These are phyloP conservation scores for Salix udensis DNA, from an alignment of 345 rosid species.

Conservation along the genomic window DNA sequence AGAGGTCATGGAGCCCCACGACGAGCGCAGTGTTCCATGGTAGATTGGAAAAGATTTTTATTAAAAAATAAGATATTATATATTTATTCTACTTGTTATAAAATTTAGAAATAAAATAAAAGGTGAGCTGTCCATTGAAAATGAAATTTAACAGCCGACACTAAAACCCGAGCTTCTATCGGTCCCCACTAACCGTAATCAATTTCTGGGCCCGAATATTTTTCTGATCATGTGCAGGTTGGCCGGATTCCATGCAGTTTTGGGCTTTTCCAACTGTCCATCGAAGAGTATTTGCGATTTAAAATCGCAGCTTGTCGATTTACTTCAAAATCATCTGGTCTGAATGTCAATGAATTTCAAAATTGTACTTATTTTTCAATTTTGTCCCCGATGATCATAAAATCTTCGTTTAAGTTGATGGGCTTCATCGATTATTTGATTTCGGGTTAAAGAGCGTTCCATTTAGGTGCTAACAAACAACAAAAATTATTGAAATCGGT, in stretches of 20 bases:
- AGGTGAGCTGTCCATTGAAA: neutral
- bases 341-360: too few relatives aligned
- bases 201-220: slow-evolving; percentile 7
- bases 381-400: too few relatives aligned
- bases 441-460: too few relatives aligned
- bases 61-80: neutral
- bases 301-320: neutral
- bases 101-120: neutral
- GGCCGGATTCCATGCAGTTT: neutral
- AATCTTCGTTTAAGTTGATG: too few relatives aligned
- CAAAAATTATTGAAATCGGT: too few relatives aligned
- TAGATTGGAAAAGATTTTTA: neutral
- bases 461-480: too few relatives aligned
- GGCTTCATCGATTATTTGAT: too few relatives aligned
- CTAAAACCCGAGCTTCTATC: neutral
- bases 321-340: neutral
- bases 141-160: slow-evolving; percentile 9
- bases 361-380: too few relatives aligned
- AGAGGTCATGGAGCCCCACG: slow-evolving; percentile 13
- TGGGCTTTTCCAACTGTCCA: neutral
- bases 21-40: neutral
- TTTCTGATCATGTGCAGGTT: neutral
- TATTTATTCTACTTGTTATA: neutral
- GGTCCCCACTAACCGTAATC: slow-evolving; percentile 1
- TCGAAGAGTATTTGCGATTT: neutral